These are phyloP conservation scores for Amanita muscaria DNA, from an alignment of 768 basidiomycete genomes.

Conservation along the genomic window DNA sequence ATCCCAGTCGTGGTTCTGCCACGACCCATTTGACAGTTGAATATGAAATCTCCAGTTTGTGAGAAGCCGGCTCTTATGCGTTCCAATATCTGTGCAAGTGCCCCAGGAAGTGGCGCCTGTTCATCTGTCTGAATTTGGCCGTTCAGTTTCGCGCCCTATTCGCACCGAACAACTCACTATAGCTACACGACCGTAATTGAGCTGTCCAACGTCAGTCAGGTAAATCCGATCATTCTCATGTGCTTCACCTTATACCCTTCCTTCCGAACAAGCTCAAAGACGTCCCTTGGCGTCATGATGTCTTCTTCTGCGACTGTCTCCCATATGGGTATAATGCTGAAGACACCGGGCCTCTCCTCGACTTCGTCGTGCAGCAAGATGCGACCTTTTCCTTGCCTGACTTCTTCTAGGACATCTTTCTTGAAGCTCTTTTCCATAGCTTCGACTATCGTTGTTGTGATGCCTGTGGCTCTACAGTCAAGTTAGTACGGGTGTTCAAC, in stretches of 20 bases:
- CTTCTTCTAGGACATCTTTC: conserved; percentile 76
- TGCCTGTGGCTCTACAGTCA: conserved; percentile 75
- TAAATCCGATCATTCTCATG: conserved; percentile 1
- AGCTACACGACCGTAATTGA: conserved; percentile 82
- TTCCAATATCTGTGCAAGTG: conserved; percentile 69
- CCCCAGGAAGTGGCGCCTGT: conserved; percentile 88
- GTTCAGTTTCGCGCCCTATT: conserved; percentile 2
- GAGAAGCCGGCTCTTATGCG: conserved; percentile 54
- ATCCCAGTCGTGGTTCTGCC: conserved; percentile 94
- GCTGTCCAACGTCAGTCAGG: conserved; percentile 30
- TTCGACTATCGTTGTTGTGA: conserved; percentile 86
- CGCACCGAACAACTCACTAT: conserved; percentile 50
- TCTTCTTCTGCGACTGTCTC: conserved; percentile 75
- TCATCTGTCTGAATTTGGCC: conserved; percentile 73
- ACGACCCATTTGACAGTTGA: conserved; percentile 97
- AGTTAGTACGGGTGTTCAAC: not conserved
- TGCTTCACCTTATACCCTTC: conserved; percentile 67
- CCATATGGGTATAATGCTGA: conserved; percentile 91
- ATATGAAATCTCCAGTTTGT: conserved; percentile 70
- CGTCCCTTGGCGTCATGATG: conserved; percentile 82
- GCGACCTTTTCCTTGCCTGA: conserved; percentile 61
- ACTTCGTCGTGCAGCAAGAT: conserved; percentile 93
- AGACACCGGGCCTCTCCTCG: conserved; percentile 84
- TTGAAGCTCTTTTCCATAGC: conserved; percentile 85
- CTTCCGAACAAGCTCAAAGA: conserved; percentile 60